A percentile compares a stretch with the other conserved stretches of the same genome.
Evolutionary conservation across 73 alveolate genomes (phyloP).

Genomic region (Uronychia binucleata): DNA sequence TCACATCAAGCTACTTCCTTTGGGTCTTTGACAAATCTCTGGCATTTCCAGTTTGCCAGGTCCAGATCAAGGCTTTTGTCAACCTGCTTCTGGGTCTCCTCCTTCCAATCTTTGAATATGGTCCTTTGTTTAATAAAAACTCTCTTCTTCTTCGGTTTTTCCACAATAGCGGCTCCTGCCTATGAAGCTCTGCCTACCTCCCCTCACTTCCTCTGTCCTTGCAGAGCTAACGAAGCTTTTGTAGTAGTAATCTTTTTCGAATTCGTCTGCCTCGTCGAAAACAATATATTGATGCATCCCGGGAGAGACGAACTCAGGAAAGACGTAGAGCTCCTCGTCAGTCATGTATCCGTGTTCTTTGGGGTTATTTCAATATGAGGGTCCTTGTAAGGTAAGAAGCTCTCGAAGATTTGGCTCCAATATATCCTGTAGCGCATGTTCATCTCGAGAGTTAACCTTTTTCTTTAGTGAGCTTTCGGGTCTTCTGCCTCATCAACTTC

Average conservation of each 20-base stretch:
- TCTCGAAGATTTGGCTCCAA: conserved; percentile 11
- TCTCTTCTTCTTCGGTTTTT: conserved; percentile 21
- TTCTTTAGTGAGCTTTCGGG: too few species aligned
- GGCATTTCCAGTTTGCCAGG: conserved; percentile 48
- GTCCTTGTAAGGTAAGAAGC: conserved; percentile 14
- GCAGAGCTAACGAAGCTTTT: neutral
- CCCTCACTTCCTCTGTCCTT: conserved; percentile 52
- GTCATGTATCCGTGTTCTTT: neutral
- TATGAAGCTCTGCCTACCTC: conserved; percentile 10
- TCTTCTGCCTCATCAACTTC: conserved; percentile 1
- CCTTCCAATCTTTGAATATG: conserved; percentile 29
- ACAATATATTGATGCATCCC: conserved; percentile 27
- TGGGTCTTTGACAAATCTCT: conserved; percentile 64
- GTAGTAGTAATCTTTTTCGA: neutral
- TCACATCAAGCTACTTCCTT: conserved; percentile 3
- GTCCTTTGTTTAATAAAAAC: conserved; percentile 9
- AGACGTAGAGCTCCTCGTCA: conserved; percentile 27
- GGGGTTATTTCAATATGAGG: neutral
- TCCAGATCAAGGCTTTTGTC: conserved; percentile 32
- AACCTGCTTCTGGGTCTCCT: conserved; percentile 8
- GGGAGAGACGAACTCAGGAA: conserved; percentile 11
- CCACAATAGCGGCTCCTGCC: conserved; percentile 8
- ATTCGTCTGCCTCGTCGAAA: neutral
- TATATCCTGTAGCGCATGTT: neutral
- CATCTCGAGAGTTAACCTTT: neutral